Evolutionary conservation across 768 basidiomycete species (phyloP).

Genomic region (Agaricus blazei): DNA sequence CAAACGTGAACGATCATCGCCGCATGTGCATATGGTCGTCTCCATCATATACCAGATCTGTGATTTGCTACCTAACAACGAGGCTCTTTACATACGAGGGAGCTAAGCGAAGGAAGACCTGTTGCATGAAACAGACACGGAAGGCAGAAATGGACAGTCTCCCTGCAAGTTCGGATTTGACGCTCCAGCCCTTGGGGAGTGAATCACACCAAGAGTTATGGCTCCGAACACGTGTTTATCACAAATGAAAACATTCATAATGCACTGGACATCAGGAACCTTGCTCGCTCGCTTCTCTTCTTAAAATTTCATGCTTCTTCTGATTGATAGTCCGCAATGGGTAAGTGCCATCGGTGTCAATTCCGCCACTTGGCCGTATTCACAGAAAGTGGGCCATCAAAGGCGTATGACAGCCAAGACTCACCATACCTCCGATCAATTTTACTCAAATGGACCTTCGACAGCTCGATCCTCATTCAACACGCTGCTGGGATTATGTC

Average conservation of each 20-base stretch:
- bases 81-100: conserved; percentile 5
- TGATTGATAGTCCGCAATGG: conserved; percentile 6
- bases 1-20: too few species aligned
- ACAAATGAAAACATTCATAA: background rate
- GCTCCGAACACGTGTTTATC: conserved; percentile 7
- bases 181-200: background rate
- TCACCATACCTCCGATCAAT: conserved; percentile 4
- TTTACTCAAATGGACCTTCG: background rate
- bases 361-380: background rate
- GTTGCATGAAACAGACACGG: background rate
- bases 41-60: background rate
- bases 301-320: background rate
- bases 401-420: conserved; percentile 4
- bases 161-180: background rate
- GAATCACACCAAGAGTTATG: background rate
- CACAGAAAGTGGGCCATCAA: conserved; percentile 1
- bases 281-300: conserved; percentile 2
- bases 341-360: background rate
- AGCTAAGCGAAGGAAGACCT: background rate
- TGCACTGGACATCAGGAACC: conserved; percentile 1
- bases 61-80: conserved; percentile 1
- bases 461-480: background rate
- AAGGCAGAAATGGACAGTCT: background rate
- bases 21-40: background rate
- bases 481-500: background rate